Conservation (phyloP, 352 stramenopile species). For the Globisporangium recalcitrans region DNA sequence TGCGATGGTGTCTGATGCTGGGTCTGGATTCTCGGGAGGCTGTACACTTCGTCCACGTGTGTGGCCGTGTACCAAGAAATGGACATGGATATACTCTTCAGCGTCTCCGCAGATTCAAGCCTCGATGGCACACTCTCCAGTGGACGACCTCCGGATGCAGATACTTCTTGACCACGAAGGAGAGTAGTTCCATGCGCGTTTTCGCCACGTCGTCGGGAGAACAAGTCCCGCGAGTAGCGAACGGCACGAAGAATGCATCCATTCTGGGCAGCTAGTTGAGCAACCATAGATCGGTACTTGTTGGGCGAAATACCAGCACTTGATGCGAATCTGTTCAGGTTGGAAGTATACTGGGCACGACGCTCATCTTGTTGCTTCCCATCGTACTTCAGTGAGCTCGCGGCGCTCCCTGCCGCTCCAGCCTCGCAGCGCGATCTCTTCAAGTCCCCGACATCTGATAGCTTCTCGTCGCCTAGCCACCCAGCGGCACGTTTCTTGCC, state of each 20-base stretch:
- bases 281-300: conserved; percentile 39
- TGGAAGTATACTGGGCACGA: conserved; percentile 30
- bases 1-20: conserved; percentile 22
- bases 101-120: conserved; percentile 13
- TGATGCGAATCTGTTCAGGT: conserved; percentile 49
- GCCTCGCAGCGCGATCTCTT: conserved; percentile 3
- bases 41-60: conserved; percentile 55
- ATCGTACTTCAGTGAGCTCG: not conserved
- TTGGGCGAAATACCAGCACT: conserved; percentile 34
- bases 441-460: not conserved
- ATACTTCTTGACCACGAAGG: not conserved
- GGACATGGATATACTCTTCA: conserved; percentile 53
- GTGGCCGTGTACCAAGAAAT: conserved; percentile 55
- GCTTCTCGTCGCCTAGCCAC: not conserved
- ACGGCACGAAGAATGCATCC: conserved; percentile 47
- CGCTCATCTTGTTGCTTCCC: conserved; percentile 33
- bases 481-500: conserved; percentile 18
- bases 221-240: conserved; percentile 52
- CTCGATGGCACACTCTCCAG: conserved; percentile 3
- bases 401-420: conserved; percentile 12
- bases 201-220: conserved; percentile 24
- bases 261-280: conserved; percentile 31
- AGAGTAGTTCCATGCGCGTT: not conserved
- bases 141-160: not conserved
- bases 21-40: conserved; percentile 8